Base-by-base conservation (phyloP, 805 yeast genomes). In the Myxozyma neotropica region DNA sequence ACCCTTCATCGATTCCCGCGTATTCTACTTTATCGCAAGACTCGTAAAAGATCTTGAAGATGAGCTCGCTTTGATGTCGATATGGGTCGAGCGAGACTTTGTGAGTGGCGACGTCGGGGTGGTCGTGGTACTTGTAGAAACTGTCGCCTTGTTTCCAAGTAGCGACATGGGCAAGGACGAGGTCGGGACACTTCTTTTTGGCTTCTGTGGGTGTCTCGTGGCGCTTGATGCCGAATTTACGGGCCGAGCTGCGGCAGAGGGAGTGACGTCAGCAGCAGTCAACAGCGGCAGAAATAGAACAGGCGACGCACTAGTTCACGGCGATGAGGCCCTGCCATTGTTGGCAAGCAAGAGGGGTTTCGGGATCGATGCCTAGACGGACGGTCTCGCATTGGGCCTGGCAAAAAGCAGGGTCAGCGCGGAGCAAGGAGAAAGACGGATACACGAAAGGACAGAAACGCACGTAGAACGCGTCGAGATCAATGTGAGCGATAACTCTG, bases 1-100 rank as follows among this genome's bases (percentile, higher is more conserved):
- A 94, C 50, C 91, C 85, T 74, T 94, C 99, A 74, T 94, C 99
- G 19, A 92, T 94, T 74, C 97, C 90, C 0, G 97, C 98, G 74
- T 92, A 92, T 72, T 94, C 96, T 0, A 90, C 89, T 15, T 80
- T 67, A 58, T 83, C 86, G 70, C 93, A 88, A 59, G 79, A 77
- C 6, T 75, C 71, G 46, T 57, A 40, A 67, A 94, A 80, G 0
- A 93, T 75, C 36, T 82, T 77, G 69, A 90, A 78, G 59, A 94
- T 85, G 72, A 87, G 88, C 17, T 96, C 77, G 59, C 94, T 86
- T 69, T 90, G 96, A 59, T 96, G 74, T 60, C 99, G 78, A 70
- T 93, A 94, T 0, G 96, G 96, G 70, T 94, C 98, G 55, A 94
- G 75, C 1, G 92, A 84, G 2, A 94, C 97, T 73, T 94, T 94